Conservation (phyloP, 1,139 yeast genomes). For the Debaryomyces coudertii region DNA sequence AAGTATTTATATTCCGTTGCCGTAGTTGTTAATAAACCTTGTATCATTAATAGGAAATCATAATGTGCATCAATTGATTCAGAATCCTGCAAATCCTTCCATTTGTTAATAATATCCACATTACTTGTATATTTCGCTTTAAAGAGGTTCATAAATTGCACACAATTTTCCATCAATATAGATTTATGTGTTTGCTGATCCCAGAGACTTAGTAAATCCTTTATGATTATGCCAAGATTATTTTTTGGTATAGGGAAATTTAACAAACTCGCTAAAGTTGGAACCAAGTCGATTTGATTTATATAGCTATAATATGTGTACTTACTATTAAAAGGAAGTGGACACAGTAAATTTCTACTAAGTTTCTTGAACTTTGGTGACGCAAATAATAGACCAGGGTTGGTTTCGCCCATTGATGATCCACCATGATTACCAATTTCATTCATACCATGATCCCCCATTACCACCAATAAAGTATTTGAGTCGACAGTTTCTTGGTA, state of each 20-base stretch:
- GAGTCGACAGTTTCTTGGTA: constrained; percentile 42
- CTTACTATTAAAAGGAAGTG: constrained; percentile 38
- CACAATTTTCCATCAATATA: constrained; percentile 60
- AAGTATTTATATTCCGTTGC: constrained; percentile 74
- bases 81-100: constrained; percentile 17
- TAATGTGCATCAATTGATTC: constrained; percentile 28
- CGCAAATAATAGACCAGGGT: constrained; percentile 74
- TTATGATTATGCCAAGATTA: constrained; percentile 73
- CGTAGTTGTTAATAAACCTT: constrained; percentile 58
- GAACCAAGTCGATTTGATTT: constrained; percentile 87
- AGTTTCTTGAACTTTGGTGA: constrained; percentile 57
- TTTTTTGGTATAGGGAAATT: constrained; percentile 87
- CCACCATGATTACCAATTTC: constrained; percentile 96
- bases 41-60: constrained; percentile 51
- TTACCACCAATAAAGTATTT: constrained; percentile 69
- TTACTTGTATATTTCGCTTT: constrained; percentile 27
- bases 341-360: constrained; percentile 29
- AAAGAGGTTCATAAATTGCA: constrained; percentile 53
- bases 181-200: constrained; percentile 36
- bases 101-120: constrained; percentile 15
- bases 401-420: constrained; percentile 87
- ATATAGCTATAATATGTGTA: constrained; percentile 57
- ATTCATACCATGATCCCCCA: constrained; percentile 98
- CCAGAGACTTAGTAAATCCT: constrained; percentile 60
- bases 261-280: constrained; percentile 73